Percentiles rank a stretch among this genome's conserved stretches.
phyloP scores from a whole-genome alignment of 2,329 filamentous ascomycete species.

The Aspergillus clavatus region DNA sequence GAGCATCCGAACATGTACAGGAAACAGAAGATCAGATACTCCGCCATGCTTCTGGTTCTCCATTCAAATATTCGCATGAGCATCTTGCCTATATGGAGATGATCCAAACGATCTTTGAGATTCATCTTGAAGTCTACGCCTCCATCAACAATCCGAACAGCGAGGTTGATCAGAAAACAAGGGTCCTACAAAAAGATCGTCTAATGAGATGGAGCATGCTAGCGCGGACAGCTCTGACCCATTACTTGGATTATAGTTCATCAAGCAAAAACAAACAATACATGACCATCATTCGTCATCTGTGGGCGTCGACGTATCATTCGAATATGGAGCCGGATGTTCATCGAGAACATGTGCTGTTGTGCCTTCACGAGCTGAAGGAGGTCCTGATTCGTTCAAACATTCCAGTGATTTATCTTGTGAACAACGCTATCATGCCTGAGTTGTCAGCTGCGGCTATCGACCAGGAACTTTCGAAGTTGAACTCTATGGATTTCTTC shows the following conservation, averaged over 20 bases:
- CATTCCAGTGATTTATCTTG: constrained; percentile 54
- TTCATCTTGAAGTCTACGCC: constrained; percentile 63
- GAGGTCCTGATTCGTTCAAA: constrained; percentile 46
- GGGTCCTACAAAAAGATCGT: constrained; percentile 53
- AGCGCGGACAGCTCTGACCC: constrained; percentile 50
- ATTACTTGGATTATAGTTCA: constrained; percentile 32
- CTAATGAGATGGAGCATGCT: constrained; percentile 57
- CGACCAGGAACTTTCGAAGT: constrained; percentile 83
- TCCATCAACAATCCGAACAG: constrained; percentile 59
- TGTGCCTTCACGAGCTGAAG: constrained; percentile 61
- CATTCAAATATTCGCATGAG: constrained; percentile 25
- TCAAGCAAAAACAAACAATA: constrained; percentile 27
- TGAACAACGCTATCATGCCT: constrained; percentile 85
- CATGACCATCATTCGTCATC: constrained; percentile 54
- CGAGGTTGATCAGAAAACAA: constrained; percentile 49
- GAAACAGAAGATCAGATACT: constrained; percentile 27
- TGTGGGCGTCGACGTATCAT: constrained; percentile 63
- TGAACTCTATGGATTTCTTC: constrained; percentile 97
- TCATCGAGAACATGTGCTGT: constrained; percentile 55
- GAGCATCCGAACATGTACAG: constrained; percentile 33
- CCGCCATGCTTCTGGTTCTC: constrained; percentile 8
- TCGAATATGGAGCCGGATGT: constrained; percentile 54
- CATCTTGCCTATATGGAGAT: constrained; percentile 47
- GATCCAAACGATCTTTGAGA: constrained; percentile 58
- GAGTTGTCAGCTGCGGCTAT: constrained; percentile 78